Evolutionary conservation across 75 land plant species (phyloP), one percentile per base, ranked within the genome.

Genomic region (Selaginella moellendorffii): DNA sequence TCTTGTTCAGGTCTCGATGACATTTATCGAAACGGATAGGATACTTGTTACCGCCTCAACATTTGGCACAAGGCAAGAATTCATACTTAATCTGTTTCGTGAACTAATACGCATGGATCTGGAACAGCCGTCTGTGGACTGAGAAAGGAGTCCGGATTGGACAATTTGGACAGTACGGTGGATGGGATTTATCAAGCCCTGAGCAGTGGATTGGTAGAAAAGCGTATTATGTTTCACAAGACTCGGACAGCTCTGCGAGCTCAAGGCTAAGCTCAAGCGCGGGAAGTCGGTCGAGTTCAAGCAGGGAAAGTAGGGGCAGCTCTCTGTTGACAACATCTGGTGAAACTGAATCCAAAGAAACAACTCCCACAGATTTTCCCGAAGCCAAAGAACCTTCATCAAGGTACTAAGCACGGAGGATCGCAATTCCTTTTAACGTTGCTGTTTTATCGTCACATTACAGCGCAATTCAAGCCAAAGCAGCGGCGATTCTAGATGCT

Each of bases 121-220:
- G n/a, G n/a, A 12, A 74, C 72, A 74, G 77, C 24, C 77, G 77
- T 8, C 63, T 74, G 8, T 74, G 77, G 77, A 74, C 65, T 24
- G 74, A 71, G 22, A 29, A 52, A 0, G 77, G 77, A 17, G 29
- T 59, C 1, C 36, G 73, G 26, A 69, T 74, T 20, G 77, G 77
- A 14, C 77, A 74, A 51, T 74, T 69, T 64, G 77, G 77, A 52
- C 77, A 74, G 58, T 31, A 31, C 1, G 31, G 21, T 19, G 23
- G 54, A 2, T 74, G 77, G 77, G 27, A 69, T 54, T 8, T 74
- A 23, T 10, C 28, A 51, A 30, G 12, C 10, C 67, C 67, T 28
- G 51, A 63, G n/a, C 42, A 72, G 17, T 74, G 71, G 72, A 19
- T 29, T 42, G 46, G 61, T 27, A 64, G 65, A 28, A 56, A 29